A percentile compares a stretch with the other conserved stretches of the same genome.
phyloP scores from a whole-genome alignment of 1,284 basidiomycete species.

The Pyrrhoderma noxium region DNA sequence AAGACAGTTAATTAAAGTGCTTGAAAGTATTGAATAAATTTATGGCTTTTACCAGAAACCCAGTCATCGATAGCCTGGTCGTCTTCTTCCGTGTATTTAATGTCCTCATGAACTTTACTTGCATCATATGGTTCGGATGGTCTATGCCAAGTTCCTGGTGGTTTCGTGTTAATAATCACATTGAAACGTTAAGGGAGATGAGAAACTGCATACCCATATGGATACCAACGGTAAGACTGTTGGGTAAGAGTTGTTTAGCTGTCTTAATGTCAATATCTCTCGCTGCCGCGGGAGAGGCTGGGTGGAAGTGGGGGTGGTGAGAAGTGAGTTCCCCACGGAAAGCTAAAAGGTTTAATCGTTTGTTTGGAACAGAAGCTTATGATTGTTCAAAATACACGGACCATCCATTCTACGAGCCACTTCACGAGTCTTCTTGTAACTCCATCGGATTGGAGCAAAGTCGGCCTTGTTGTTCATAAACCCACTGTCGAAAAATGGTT shows the following conservation, averaged over 20 bases:
- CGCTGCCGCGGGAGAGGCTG: conserved; percentile 50
- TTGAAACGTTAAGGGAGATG: neutral
- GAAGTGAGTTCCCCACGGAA: conserved; percentile 65
- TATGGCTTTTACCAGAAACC: conserved; percentile 34
- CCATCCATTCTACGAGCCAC: conserved; percentile 67
- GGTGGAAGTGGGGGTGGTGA: conserved; percentile 69
- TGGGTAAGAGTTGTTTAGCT: conserved; percentile 53
- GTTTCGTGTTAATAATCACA: conserved; percentile 1
- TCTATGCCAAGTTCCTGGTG: conserved; percentile 49
- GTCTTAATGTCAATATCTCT: conserved; percentile 63
- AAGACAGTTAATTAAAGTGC: neutral
- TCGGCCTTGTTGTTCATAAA: conserved; percentile 75
- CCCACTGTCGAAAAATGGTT: conserved; percentile 60
- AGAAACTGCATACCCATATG: conserved; percentile 47
- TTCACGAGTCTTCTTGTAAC: conserved; percentile 68
- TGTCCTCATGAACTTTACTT: conserved; percentile 53
- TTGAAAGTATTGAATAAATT: neutral
- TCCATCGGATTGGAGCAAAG: conserved; percentile 69
- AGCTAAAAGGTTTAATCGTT: conserved; percentile 28
- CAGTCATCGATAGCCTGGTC: conserved; percentile 66
- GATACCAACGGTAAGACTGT: conserved; percentile 59
- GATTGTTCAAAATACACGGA: conserved; percentile 23
- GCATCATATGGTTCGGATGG: conserved; percentile 50
- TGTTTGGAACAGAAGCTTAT: neutral
- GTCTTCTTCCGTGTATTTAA: conserved; percentile 57